phyloP scores from a whole-genome alignment of 2,329 filamentous ascomycete genomes.

The Phialocephala subalpina region DNA sequence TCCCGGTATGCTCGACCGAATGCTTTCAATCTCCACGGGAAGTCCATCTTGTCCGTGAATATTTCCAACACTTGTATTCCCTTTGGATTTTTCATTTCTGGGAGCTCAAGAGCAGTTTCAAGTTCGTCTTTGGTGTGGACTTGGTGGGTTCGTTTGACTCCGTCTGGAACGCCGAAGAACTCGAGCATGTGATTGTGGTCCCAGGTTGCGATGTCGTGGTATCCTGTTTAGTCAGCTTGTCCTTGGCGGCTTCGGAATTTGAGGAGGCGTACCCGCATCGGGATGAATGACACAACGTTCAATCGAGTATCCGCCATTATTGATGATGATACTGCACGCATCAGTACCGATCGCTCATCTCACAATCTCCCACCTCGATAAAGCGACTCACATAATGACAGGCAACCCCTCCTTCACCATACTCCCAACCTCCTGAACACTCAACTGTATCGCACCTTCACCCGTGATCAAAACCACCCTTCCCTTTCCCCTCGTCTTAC shows the following conservation, averaged over 20 bases:
- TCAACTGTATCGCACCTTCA: slow-evolving; percentile 72
- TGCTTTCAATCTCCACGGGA: slow-evolving; percentile 26
- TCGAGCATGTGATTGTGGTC: slow-evolving; percentile 43
- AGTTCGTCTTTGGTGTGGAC: slow-evolving; percentile 53
- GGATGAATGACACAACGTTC: slow-evolving; percentile 64
- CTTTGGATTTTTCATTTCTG: not conserved
- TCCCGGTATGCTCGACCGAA: not conserved
- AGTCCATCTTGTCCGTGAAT: slow-evolving; percentile 24
- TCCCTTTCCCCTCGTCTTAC: slow-evolving; percentile 27
- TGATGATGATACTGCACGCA: slow-evolving; percentile 61
- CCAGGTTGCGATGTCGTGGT: slow-evolving; percentile 46
- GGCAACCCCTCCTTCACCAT: slow-evolving; percentile 62
- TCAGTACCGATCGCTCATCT: no score
- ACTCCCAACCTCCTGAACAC: slow-evolving; percentile 70
- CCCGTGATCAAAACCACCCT: slow-evolving; percentile 66
- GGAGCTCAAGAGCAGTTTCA: slow-evolving; percentile 45
- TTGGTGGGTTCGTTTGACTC: slow-evolving; percentile 31
- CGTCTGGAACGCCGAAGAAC: not conserved
- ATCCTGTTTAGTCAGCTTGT: slow-evolving; percentile 58
- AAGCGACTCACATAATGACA: not conserved
- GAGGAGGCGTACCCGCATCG: slow-evolving; percentile 61
- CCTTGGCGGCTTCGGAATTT: slow-evolving; percentile 55
- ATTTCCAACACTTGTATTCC: slow-evolving; percentile 29
- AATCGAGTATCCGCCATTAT: slow-evolving; percentile 67
- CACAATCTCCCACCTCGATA: not conserved